Evolutionary conservation across 345 rosid genomes (phyloP).

Genomic region (Corchorus olitorius): DNA sequence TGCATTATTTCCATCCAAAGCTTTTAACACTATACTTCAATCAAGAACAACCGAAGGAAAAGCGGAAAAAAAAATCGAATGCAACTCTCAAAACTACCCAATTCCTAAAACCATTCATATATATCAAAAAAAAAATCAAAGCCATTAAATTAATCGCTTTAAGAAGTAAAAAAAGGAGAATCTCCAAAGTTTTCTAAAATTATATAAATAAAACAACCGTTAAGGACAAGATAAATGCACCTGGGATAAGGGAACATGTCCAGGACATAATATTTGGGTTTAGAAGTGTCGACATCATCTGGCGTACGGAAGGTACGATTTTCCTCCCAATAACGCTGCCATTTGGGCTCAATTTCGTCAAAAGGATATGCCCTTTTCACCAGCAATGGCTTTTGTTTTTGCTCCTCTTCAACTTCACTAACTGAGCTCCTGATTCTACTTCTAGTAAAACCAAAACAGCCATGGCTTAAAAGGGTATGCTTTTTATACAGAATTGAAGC

Average conservation of each 20-base stretch:
- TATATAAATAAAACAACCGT: neutral
- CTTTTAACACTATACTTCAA: constrained; percentile 3
- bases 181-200: neutral
- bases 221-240: constrained; percentile 27
- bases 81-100: constrained; percentile 7
- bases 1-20: constrained; percentile 31
- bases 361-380: constrained; percentile 77
- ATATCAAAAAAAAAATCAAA: neutral
- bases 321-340: constrained; percentile 87
- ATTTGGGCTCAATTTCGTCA: constrained; percentile 88
- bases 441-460: neutral
- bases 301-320: constrained; percentile 81
- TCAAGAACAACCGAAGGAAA: neutral
- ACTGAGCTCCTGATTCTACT: constrained; percentile 16
- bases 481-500: constrained; percentile 17
- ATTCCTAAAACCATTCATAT: constrained; percentile 1
- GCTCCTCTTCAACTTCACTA: constrained; percentile 36
- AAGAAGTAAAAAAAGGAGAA: neutral
- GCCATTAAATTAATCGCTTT: neutral
- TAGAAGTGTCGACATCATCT: constrained; percentile 75
- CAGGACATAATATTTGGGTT: constrained; percentile 92
- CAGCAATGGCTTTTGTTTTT: constrained; percentile 24
- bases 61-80: neutral
- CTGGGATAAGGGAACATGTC: constrained; percentile 99
- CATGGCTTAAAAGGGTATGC: constrained; percentile 23